Conservation (phyloP, 805 yeast species). For the Ogataea chonburiensis region DNA sequence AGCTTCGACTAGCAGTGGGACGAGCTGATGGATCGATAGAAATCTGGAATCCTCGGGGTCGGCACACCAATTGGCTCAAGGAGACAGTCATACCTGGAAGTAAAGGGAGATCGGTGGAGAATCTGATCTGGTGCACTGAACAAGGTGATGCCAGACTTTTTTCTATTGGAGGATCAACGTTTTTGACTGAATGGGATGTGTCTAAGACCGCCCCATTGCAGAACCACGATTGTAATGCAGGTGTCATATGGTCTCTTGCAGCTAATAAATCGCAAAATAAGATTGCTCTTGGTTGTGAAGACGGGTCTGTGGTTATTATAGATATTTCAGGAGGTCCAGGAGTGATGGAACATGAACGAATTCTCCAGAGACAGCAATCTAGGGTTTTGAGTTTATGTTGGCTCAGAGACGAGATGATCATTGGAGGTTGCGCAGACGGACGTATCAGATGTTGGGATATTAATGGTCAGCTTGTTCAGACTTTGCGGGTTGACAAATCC, state of each 20-base stretch:
- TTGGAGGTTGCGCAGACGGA: slow-evolving; percentile 97
- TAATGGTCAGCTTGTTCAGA: slow-evolving; percentile 69
- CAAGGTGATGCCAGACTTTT: slow-evolving; percentile 65
- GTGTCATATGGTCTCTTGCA: slow-evolving; percentile 87
- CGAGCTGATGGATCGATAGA: slow-evolving; percentile 94
- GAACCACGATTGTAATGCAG: slow-evolving; percentile 88
- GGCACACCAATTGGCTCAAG: slow-evolving; percentile 70
- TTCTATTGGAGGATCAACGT: slow-evolving; percentile 92
- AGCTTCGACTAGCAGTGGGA: slow-evolving; percentile 83
- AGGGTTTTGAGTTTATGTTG: slow-evolving; percentile 79
- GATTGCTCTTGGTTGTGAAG: slow-evolving; percentile 92
- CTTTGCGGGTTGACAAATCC: slow-evolving; percentile 90
- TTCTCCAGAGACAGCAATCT: slow-evolving; percentile 80
- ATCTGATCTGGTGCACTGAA: slow-evolving; percentile 70
- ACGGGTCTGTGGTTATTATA: slow-evolving; percentile 82
- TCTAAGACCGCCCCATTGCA: slow-evolving; percentile 65
- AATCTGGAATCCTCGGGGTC: slow-evolving; percentile 76
- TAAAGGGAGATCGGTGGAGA: slow-evolving; percentile 82
- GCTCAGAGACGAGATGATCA: slow-evolving; percentile 60
- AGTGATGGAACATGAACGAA: slow-evolving; percentile 66
- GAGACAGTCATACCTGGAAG: slow-evolving; percentile 77
- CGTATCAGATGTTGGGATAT: slow-evolving; percentile 76
- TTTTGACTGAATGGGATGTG: slow-evolving; percentile 90
- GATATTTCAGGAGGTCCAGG: slow-evolving; percentile 90
- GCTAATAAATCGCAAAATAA: slow-evolving; percentile 58